These are phyloP conservation scores for Puccinia novopanici DNA, from an alignment of 1,284 basidiomycete genomes.

Conservation along the genomic window DNA sequence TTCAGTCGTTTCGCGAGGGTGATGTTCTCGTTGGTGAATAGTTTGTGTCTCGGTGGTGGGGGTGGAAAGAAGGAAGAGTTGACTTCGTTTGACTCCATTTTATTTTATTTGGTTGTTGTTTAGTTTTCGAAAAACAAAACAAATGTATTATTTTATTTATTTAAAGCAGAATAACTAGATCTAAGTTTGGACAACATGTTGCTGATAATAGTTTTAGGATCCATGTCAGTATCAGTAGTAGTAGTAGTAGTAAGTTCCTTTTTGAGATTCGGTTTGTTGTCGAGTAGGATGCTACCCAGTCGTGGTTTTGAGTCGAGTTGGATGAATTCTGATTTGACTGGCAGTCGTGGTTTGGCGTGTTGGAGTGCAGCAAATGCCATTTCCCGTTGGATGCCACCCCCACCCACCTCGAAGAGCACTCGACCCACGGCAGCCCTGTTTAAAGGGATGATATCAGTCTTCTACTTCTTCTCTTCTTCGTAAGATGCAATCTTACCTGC, in stretches of 20 bases:
- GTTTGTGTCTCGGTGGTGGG: constrained; percentile 17
- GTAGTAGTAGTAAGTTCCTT: no score
- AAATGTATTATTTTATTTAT: no score
- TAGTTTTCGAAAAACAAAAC: no score
- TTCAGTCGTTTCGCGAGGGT: no score
- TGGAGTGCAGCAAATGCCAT: constrained; percentile 46
- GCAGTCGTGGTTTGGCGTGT: constrained; percentile 50
- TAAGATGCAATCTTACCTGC: constrained; percentile 27
- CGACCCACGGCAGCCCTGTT: constrained; percentile 36
- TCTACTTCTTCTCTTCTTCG: no score
- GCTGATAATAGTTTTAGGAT: no score
- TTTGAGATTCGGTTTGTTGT: no score
- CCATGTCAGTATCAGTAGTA: no score
- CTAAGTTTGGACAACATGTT: no score
- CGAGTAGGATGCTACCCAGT: constrained; percentile 21
- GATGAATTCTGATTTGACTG: constrained; percentile 40
- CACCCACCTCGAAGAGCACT: constrained; percentile 47
- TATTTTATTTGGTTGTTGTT: no score
- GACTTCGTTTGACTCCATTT: constrained; percentile 42
- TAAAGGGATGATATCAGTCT: neutral
- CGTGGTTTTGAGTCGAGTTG: constrained; percentile 28
- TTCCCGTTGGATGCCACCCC: constrained; percentile 43
- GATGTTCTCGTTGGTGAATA: constrained; percentile 17
- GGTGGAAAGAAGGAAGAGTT: constrained; percentile 46
- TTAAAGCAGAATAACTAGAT: no score